Base-by-base conservation (phyloP, 768 basidiomycete genomes). In the Rhizopogon salebrosus region DNA sequence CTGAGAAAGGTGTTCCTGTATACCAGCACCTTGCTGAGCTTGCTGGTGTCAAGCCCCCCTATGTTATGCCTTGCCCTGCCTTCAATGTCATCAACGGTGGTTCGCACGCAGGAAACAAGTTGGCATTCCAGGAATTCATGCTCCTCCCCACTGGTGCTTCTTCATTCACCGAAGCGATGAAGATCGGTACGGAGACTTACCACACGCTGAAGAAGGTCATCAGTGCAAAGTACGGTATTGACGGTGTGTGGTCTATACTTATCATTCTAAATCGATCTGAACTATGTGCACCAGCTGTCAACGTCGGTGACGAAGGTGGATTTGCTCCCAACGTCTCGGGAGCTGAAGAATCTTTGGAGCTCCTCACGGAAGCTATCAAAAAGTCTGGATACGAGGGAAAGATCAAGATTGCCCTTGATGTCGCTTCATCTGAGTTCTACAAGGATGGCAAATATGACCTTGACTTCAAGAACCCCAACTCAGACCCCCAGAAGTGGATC, bases 101-200 rank as follows among this genome's bases (percentile, higher is more conserved):
- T 59, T 98, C 95, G 57, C 97, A 99, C 70, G 97, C 97, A 54
- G 97, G 97, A 48, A 99, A 99, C 83, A 95, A 95, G 75, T 89
- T 99, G 58, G 97, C 97, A 36, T 99, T 98, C 91, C 97, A 99
- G 75, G 97, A 99, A 75, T 99, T 99, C 80, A 98, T 99, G 97
- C 81, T 99, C 62, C 81, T 98, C 57, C 95, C 97, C 57, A 95
- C 93, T 56, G 95, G 95, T 49, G 97, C 97, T 48, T 62, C 78
- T 16, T 80, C 80, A 54, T 99, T 98, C 81, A 85, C 90, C 29
- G 95, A 99, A 79, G 94, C 97, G 53, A 87, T 99, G 86, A 95
- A 98, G 77, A 94, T 95, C 55, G 97, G 97, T 56, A 89, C 95
- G 9, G 97, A 99, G 76, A 95, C 92, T 22, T 97, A 97, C 77